Percentiles rank a stretch among this genome's conserved stretches.
These are phyloP conservation scores for Diaporthe australafricana DNA, from an alignment of 2,329 filamentous ascomycete genomes.

Conservation along the genomic window DNA sequence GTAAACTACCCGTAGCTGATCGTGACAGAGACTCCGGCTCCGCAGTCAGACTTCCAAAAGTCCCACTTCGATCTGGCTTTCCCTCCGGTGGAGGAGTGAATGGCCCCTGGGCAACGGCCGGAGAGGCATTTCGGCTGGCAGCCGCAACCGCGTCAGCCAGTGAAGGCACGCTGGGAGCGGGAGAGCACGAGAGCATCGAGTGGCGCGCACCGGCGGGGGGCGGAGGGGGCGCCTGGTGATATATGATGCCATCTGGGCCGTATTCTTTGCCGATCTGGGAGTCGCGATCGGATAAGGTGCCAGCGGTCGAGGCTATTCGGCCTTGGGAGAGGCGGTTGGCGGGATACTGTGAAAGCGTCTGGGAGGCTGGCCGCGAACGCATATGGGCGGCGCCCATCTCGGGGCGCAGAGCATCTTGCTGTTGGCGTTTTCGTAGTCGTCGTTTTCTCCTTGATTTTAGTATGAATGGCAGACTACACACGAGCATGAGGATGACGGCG, in stretches of 20 bases:
- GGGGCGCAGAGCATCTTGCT: constrained; percentile 39
- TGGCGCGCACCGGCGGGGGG: constrained; percentile 27
- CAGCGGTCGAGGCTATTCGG: constrained; percentile 35
- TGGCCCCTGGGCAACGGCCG: constrained; percentile 32
- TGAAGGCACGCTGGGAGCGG: constrained; percentile 33
- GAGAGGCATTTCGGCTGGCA: constrained; percentile 34
- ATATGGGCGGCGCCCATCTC: constrained; percentile 45
- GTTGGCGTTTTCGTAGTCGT: constrained; percentile 34
- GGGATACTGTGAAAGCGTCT: constrained; percentile 27
- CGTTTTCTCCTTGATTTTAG: constrained; percentile 44
- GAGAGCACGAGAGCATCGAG: constrained; percentile 34
- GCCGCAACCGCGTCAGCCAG: constrained; percentile 26
- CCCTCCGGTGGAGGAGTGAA: constrained; percentile 35
- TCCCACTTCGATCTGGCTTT: constrained; percentile 15
- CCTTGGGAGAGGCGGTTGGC: constrained; percentile 32
- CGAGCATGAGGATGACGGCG: constrained; percentile 45
- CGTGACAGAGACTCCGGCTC: constrained; percentile 35
- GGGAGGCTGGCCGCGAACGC: constrained; percentile 27
- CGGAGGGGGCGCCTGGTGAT: constrained; percentile 34
- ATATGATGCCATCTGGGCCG: constrained; percentile 36
- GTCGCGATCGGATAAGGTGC: constrained; percentile 35
- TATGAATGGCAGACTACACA: constrained; percentile 48
- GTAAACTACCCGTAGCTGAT: constrained; percentile 30
- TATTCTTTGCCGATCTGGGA: constrained; percentile 36
- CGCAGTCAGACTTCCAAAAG: constrained; percentile 29